Evolutionary conservation across 441 rosid species (phyloP).

Genomic region (Kokia cookei): DNA sequence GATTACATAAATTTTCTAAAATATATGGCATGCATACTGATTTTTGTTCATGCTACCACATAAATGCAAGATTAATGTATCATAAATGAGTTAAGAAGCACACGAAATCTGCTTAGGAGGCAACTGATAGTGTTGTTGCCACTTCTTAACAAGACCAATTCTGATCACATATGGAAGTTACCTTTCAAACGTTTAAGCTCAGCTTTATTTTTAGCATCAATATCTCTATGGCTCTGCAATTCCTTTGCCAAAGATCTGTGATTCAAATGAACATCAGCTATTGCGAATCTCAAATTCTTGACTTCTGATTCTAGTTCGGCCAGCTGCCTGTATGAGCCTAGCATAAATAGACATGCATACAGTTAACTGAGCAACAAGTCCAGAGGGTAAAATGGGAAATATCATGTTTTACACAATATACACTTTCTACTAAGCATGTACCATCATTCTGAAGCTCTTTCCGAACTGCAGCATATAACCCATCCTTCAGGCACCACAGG

Average conservation of each 20-base stretch:
- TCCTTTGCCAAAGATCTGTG: constrained; percentile 58
- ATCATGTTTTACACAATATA: background rate
- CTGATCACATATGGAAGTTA: constrained; percentile 19
- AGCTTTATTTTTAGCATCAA: constrained; percentile 64
- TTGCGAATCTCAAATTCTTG: constrained; percentile 52
- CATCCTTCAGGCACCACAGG: constrained; percentile 61
- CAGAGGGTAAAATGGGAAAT: background rate
- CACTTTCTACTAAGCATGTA: constrained; percentile 17
- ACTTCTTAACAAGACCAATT: background rate
- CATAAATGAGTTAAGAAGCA: background rate
- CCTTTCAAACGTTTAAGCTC: constrained; percentile 69
- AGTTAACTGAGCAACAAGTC: background rate
- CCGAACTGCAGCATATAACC: constrained; percentile 43
- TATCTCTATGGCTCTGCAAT: constrained; percentile 55
- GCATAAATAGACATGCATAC: constrained; percentile 22
- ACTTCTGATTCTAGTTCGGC: constrained; percentile 52
- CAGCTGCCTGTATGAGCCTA: constrained; percentile 49
- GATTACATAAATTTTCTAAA: background rate
- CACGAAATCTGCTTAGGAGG: background rate
- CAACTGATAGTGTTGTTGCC: background rate
- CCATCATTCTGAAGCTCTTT: constrained; percentile 47
- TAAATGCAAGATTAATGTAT: background rate
- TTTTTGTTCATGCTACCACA: background rate
- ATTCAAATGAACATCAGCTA: constrained; percentile 66
- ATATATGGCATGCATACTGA: background rate